Evolutionary conservation across 148 eudicot species (phyloP).

Genomic region (Polygonum aviculare): DNA sequence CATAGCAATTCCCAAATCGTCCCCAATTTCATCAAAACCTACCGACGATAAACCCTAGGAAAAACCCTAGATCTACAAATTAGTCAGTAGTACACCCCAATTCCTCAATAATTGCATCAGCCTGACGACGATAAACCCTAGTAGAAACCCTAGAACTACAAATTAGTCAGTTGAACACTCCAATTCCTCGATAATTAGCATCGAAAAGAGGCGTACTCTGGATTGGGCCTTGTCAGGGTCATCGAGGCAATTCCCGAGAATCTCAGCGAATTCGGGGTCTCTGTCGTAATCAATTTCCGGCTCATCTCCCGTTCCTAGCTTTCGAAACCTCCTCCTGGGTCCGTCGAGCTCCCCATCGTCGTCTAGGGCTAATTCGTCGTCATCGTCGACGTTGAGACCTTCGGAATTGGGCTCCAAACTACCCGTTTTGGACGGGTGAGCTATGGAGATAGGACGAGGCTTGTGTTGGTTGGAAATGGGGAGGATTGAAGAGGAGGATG

Average conservation of each 20-base stretch:
- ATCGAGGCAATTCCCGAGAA: slow-evolving; percentile 69
- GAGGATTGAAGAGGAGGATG: not conserved
- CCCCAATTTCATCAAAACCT: too few relatives aligned
- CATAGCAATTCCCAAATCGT: too few relatives aligned
- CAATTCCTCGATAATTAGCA: too few relatives aligned
- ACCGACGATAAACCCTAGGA: too few relatives aligned
- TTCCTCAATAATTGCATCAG: too few relatives aligned
- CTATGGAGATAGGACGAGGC: not conserved
- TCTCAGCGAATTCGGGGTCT: slow-evolving; percentile 90
- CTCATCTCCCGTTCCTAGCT: slow-evolving; percentile 18
- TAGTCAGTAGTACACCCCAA: too few relatives aligned
- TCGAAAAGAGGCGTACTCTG: slow-evolving; percentile 32
- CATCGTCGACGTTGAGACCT: not conserved
- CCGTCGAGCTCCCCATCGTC: slow-evolving; percentile 42
- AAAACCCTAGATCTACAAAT: too few relatives aligned
- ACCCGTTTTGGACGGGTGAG: not conserved
- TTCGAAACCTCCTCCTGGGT: slow-evolving; percentile 29
- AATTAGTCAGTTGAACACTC: too few relatives aligned
- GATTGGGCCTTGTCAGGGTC: slow-evolving; percentile 68
- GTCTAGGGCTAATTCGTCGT: slow-evolving; percentile 21
- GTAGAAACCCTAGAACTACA: too few relatives aligned
- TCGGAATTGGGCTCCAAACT: not conserved
- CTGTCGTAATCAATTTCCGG: slow-evolving; percentile 58
- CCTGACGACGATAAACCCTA: too few relatives aligned
- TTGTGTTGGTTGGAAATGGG: not conserved